A percentile compares a stretch with the other conserved stretches of the same genome.
These are phyloP conservation scores for Stentor roeselii DNA, from an alignment of 73 alveolate species.

Conservation along the genomic window DNA sequence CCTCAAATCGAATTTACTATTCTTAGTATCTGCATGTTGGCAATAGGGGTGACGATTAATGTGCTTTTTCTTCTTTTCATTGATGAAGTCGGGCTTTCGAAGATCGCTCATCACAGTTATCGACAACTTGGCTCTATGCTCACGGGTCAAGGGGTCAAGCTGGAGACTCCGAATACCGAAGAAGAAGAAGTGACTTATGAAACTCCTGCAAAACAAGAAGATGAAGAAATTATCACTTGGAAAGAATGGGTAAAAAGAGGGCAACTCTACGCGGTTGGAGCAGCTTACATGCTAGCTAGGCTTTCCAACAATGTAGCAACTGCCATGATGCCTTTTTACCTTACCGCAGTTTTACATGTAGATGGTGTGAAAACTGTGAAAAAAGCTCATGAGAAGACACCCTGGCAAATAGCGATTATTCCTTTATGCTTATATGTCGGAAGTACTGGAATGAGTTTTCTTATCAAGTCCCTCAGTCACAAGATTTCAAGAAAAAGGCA, in stretches of 20 bases:
- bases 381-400: conserved; percentile 49
- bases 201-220: neutral
- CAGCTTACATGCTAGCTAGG: conserved; percentile 69
- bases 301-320: conserved; percentile 73
- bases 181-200: neutral
- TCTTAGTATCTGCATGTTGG: conserved; percentile 29
- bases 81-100: conserved; percentile 46
- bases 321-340: conserved; percentile 66
- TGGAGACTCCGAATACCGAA: conserved; percentile 26
- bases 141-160: neutral
- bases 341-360: conserved; percentile 42
- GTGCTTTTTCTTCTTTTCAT: conserved; percentile 32
- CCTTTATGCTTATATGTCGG: conserved; percentile 66
- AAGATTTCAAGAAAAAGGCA: conserved; percentile 48
- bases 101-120: conserved; percentile 28
- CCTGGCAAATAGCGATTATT: conserved; percentile 61
- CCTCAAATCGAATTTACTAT: conserved; percentile 35
- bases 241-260: conserved; percentile 22
- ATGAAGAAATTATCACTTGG: neutral
- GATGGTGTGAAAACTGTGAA: conserved; percentile 53
- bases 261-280: neutral
- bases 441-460: conserved; percentile 58
- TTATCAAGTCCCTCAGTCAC: conserved; percentile 40
- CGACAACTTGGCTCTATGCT: neutral
- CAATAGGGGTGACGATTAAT: conserved; percentile 37